A percentile compares a stretch with the other conserved stretches of the same genome.
Evolutionary conservation across 148 eudicot genomes (phyloP).

Genomic region (Mesembryanthemum crystallinum): DNA sequence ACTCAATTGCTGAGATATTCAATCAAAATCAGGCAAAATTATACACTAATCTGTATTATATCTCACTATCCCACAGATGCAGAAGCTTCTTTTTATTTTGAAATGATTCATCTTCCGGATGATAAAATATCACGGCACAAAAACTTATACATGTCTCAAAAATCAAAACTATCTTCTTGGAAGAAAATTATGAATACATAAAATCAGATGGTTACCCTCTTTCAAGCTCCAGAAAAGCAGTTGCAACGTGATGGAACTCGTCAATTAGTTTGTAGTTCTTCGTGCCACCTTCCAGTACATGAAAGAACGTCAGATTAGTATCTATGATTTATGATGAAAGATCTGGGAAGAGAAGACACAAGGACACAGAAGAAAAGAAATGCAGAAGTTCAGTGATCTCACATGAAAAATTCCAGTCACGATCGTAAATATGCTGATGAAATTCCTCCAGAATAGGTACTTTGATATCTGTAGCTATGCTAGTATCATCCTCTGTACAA

Average conservation of each 20-base stretch:
- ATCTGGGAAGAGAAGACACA: constrained; percentile 1
- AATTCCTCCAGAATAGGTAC: constrained; percentile 73
- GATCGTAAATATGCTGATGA: constrained; percentile 73
- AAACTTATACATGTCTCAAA: not conserved
- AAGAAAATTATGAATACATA: not conserved
- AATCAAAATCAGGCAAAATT: too few species aligned
- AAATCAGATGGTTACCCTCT: constrained; percentile 41
- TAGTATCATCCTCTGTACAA: constrained; percentile 85
- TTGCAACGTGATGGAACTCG: constrained; percentile 82
- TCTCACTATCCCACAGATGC: too few species aligned
- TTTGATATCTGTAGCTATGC: constrained; percentile 72
- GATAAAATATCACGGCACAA: not conserved
- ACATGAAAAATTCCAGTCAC: constrained; percentile 88
- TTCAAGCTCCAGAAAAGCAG: constrained; percentile 86
- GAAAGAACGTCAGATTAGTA: constrained; percentile 21
- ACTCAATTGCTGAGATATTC: too few species aligned
- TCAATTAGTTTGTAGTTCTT: constrained; percentile 95
- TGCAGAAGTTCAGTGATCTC: constrained; percentile 32
- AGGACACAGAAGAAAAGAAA: not conserved
- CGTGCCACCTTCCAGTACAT: constrained; percentile 57
- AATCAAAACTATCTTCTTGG: not conserved
- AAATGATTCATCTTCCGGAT: too few species aligned
- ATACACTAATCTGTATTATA: too few species aligned
- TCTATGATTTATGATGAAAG: constrained; percentile 18
- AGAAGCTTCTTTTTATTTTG: too few species aligned